phyloP scores from a whole-genome alignment of 2,329 filamentous ascomycete genomes.

The Escovopsis weberi region DNA sequence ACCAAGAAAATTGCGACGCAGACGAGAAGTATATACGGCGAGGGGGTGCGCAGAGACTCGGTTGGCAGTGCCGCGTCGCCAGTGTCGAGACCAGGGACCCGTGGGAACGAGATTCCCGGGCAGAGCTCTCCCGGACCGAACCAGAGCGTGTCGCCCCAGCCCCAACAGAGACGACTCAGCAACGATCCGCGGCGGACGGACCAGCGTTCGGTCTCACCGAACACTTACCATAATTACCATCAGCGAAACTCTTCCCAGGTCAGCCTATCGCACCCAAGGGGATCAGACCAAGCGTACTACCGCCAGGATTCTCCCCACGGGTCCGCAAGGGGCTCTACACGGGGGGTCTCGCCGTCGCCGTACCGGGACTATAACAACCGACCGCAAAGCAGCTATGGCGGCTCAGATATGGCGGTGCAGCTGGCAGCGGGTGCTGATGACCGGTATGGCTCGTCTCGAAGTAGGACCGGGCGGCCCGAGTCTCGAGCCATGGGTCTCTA shows the following conservation, averaged over 20 bases:
- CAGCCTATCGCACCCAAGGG: conserved; percentile 27
- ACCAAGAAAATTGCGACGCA: conserved; percentile 79
- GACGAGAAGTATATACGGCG: conserved; percentile 62
- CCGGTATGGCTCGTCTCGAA: conserved; percentile 42
- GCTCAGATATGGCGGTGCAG: conserved; percentile 52
- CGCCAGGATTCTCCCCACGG: conserved; percentile 37
- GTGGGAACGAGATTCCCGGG: conserved; percentile 43
- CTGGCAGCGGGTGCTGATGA: conserved; percentile 43
- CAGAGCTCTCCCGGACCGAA: conserved; percentile 55
- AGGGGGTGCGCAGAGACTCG: conserved; percentile 18
- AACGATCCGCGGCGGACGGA: conserved; percentile 28
- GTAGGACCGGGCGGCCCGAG: conserved; percentile 32
- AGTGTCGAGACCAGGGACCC: conserved; percentile 42
- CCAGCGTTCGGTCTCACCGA: conserved; percentile 44
- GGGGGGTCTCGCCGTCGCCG: conserved; percentile 33
- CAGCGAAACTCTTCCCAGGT: conserved; percentile 23
- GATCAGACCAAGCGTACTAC: conserved; percentile 36
- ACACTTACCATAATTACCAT: conserved; percentile 38
- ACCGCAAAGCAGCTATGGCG: conserved; percentile 35
- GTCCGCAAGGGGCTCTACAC: conserved; percentile 27
- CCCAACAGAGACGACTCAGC: conserved; percentile 34
- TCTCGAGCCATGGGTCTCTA: conserved; percentile 41
- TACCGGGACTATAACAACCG: conserved; percentile 32
- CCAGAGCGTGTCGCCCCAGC: conserved; percentile 48
- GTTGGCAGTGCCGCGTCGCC: conserved; percentile 17